These are phyloP conservation scores for Cunninghamia lanceolata DNA, from an alignment of 75 land plant genomes.

Conservation along the genomic window DNA sequence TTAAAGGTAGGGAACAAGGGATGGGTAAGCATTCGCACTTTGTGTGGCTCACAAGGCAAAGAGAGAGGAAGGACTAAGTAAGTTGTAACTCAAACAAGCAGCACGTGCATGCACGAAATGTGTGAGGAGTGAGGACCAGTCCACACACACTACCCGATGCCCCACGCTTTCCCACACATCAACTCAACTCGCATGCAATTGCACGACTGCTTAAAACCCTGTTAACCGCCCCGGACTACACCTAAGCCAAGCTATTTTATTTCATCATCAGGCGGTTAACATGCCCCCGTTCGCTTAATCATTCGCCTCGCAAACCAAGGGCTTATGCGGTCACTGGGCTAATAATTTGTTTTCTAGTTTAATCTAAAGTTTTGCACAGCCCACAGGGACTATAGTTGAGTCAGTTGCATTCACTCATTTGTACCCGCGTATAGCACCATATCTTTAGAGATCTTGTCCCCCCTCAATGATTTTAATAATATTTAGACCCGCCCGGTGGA, in stretches of 20 bases:
- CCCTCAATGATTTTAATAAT: neutral
- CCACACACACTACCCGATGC: neutral
- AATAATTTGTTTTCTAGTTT: neutral
- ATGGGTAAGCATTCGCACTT: neutral
- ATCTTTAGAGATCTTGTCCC: constrained; percentile 9
- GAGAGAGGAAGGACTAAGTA: no score
- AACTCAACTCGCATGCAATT: no score
- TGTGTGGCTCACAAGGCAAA: neutral
- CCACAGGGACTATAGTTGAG: neutral
- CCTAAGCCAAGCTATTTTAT: neutral
- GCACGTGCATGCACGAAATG: constrained; percentile 11
- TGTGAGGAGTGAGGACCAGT: neutral
- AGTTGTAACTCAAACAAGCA: neutral
- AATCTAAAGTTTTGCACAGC: neutral
- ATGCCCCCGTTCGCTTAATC: neutral
- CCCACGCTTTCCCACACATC: neutral
- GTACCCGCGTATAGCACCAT: neutral
- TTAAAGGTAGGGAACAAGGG: neutral
- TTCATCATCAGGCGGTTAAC: no score
- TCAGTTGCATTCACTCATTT: neutral
- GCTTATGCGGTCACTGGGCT: neutral
- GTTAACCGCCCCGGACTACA: neutral
- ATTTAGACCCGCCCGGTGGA: neutral
- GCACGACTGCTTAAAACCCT: neutral
- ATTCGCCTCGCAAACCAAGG: neutral